phyloP scores from a whole-genome alignment of 2,329 filamentous ascomycete genomes.

The Arachnomyces sp. region DNA sequence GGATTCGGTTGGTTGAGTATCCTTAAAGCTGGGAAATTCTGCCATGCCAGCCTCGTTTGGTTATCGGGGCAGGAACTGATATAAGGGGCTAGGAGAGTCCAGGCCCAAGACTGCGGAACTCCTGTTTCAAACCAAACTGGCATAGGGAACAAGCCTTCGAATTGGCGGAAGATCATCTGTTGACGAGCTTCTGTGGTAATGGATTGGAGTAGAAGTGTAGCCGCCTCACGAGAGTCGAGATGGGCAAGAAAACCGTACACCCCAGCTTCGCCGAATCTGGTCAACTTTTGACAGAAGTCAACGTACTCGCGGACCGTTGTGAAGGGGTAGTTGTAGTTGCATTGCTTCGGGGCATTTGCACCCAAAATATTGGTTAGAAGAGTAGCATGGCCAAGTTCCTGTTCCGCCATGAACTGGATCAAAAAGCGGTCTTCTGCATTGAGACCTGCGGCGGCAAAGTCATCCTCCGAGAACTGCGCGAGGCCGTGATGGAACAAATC shows the following conservation, averaged over 20 bases:
- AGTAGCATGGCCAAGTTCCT: conserved; percentile 71
- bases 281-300: conserved; percentile 81
- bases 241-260: conserved; percentile 77
- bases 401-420: conserved; percentile 68
- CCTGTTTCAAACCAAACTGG: conserved; percentile 74
- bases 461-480: conserved; percentile 57
- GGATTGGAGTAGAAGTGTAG: conserved; percentile 64
- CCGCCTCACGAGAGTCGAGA: conserved; percentile 67
- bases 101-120: conserved; percentile 76
- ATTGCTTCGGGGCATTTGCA: conserved; percentile 60
- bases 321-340: conserved; percentile 75
- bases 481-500: conserved; percentile 75
- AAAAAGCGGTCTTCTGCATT: conserved; percentile 61
- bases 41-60: conserved; percentile 70
- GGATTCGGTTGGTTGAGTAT: conserved; percentile 73
- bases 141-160: conserved; percentile 72
- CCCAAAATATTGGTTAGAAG: conserved; percentile 73
- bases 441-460: conserved; percentile 63
- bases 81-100: conserved; percentile 74
- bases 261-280: conserved; percentile 69
- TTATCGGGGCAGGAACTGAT: conserved; percentile 67
- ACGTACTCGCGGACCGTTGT: conserved; percentile 67
- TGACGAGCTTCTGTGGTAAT: conserved; percentile 75
- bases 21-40: conserved; percentile 69
- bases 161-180: conserved; percentile 78